Evolutionary conservation across 2,329 filamentous ascomycete species (phyloP).

Genomic region (Aureobasidium leucospermi): DNA sequence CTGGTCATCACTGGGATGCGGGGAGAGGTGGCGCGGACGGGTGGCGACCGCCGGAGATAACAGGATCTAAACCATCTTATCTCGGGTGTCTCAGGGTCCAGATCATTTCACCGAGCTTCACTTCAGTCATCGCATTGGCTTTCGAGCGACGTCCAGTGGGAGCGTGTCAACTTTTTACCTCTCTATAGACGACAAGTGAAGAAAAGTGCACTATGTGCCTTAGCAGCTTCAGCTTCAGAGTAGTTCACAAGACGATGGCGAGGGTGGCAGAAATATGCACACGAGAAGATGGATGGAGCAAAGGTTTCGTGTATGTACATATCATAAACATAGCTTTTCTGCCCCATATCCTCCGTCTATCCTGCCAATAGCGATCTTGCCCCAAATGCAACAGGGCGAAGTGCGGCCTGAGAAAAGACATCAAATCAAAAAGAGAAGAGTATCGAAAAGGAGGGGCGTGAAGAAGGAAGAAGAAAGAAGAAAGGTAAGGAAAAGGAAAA

Average conservation of each 20-base stretch:
- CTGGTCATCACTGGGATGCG: background rate
- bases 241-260: too few relatives aligned
- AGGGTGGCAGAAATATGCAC: too few relatives aligned
- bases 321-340: slow-evolving; percentile 12
- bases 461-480: background rate
- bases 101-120: background rate
- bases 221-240: too few relatives aligned
- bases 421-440: background rate
- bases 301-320: slow-evolving; percentile 8
- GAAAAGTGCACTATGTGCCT: too few relatives aligned
- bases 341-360: background rate
- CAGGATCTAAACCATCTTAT: background rate
- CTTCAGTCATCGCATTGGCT: background rate
- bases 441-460: background rate
- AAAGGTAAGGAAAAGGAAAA: background rate
- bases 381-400: slow-evolving; percentile 5
- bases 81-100: background rate
- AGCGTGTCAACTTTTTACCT: too few relatives aligned
- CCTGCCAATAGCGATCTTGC: slow-evolving; percentile 6
- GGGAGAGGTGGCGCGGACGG: background rate
- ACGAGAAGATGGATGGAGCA: background rate
- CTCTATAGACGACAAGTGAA: too few relatives aligned
- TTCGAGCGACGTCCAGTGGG: too few relatives aligned
- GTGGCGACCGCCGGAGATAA: slow-evolving; percentile 1
- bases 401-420: background rate